Percentiles rank a stretch among this genome's conserved stretches.
phyloP scores from a whole-genome alignment of 768 basidiomycete species.

The Suillus sp. region DNA sequence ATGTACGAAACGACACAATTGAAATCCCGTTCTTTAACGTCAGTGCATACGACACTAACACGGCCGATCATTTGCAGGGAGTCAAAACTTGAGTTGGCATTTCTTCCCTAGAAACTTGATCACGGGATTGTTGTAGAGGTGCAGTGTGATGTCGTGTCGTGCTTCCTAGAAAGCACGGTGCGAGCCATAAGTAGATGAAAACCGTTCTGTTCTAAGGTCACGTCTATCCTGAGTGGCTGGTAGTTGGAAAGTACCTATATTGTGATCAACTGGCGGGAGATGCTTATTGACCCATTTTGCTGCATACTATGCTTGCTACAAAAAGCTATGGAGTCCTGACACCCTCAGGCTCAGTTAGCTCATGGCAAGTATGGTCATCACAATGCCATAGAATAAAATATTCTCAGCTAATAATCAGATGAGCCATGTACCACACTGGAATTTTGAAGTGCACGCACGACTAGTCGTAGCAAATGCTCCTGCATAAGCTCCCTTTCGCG shows the following conservation, averaged over 20 bases:
- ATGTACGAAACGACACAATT: conserved; percentile 70
- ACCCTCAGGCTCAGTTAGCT: background rate
- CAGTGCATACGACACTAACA: conserved; percentile 8
- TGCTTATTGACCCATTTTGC: background rate
- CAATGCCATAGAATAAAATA: background rate
- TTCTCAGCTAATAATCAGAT: background rate
- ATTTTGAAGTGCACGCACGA: background rate
- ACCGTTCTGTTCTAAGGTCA: too few relatives aligned
- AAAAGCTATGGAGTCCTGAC: background rate
- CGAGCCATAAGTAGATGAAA: conserved; percentile 57
- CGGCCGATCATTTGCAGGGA: conserved; percentile 70
- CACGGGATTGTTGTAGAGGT: conserved; percentile 19
- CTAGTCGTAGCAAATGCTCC: too few relatives aligned
- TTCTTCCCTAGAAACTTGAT: too few relatives aligned
- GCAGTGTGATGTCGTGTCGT: conserved; percentile 58
- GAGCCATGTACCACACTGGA: background rate
- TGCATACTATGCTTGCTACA: background rate
- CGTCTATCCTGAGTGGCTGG: background rate
- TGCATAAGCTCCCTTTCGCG: background rate
- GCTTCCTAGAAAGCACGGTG: conserved; percentile 48
- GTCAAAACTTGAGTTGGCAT: conserved; percentile 53
- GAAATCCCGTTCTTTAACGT: conserved; percentile 31
- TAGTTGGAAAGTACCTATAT: background rate
- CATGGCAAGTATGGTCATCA: background rate
- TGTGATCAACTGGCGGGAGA: background rate